Percentiles rank a stretch among this genome's conserved stretches.
phyloP scores from a whole-genome alignment of 176 grass and related monocot species.

The Tillandsia leiboldiana region DNA sequence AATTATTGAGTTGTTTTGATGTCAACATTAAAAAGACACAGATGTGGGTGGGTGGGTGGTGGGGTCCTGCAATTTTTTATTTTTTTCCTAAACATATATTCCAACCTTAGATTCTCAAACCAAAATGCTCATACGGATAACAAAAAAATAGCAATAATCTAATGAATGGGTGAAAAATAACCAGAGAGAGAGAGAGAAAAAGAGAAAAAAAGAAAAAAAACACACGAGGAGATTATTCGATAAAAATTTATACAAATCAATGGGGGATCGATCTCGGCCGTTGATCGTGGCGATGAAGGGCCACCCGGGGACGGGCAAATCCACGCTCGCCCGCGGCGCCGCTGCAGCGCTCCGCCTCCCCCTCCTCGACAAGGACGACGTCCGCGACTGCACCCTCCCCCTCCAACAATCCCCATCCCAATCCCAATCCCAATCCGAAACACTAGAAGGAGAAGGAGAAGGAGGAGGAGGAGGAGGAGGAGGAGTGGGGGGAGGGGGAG shows the following conservation, averaged over 20 bases:
- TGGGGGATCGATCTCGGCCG: constrained; percentile 9
- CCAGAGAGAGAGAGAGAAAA: neutral
- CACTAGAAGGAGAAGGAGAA: too few species aligned
- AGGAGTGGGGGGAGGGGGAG: too few species aligned
- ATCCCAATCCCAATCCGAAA: neutral
- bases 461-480: too few species aligned
- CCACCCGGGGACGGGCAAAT: constrained; percentile 80
- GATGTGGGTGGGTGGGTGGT: too few species aligned
- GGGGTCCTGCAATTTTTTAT: too few species aligned
- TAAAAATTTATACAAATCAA: neutral
- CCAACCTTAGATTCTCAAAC: too few species aligned
- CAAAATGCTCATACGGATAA: too few species aligned
- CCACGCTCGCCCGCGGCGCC: constrained; percentile 52
- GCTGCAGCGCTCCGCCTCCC: constrained; percentile 36
- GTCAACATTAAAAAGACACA: too few species aligned
- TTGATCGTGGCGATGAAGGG: constrained; percentile 82
- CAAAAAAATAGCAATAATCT: too few species aligned
- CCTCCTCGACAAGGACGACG: constrained; percentile 89
- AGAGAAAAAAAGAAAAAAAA: neutral
- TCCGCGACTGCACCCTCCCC: constrained; percentile 68
- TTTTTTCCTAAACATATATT: too few species aligned
- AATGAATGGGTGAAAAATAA: too few species aligned
- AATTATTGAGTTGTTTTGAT: too few species aligned
- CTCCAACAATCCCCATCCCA: constrained; percentile 25
- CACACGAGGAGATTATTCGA: neutral